Conservation (phyloP, 2,329 filamentous ascomycete species). For the Sphaceloma murrayae region DNA sequence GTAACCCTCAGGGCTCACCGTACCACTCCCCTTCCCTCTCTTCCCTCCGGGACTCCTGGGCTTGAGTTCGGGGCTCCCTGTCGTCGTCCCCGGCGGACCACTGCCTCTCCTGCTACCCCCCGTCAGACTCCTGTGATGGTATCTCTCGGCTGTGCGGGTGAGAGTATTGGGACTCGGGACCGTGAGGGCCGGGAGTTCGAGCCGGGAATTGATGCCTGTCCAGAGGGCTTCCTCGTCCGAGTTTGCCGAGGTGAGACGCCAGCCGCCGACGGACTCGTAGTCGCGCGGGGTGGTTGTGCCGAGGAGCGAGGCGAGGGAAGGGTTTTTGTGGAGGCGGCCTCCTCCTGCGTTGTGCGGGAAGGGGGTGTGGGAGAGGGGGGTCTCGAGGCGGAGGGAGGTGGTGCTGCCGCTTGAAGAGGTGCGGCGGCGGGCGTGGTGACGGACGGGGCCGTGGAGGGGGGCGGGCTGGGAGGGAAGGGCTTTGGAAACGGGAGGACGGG, state of each 20-base stretch:
- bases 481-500: constrained; percentile 7
- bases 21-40: constrained; percentile 19
- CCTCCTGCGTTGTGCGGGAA: constrained; percentile 20
- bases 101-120: constrained; percentile 25
- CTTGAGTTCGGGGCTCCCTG: constrained; percentile 20
- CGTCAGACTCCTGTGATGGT: constrained; percentile 29
- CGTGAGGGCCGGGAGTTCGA: constrained; percentile 29
- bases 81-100: constrained; percentile 30
- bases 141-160: constrained; percentile 17
- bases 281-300: constrained; percentile 28
- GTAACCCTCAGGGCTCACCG: constrained; percentile 23
- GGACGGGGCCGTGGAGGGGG: constrained; percentile 21
- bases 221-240: constrained; percentile 37
- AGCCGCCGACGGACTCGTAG: constrained; percentile 37
- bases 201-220: constrained; percentile 36
- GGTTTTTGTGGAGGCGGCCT: constrained; percentile 25
- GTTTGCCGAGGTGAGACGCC: constrained; percentile 28
- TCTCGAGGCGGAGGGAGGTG: constrained; percentile 19
- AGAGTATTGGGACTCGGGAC: constrained; percentile 18
- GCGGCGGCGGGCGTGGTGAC: constrained; percentile 23
- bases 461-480: constrained; percentile 21
- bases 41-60: constrained; percentile 2
- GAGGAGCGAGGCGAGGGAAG: constrained; percentile 29
- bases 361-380: constrained; percentile 15
- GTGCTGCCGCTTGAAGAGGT: constrained; percentile 24